phyloP scores from a whole-genome alignment of 2,329 filamentous ascomycete genomes.

The Beauveria scarabaeidicola region DNA sequence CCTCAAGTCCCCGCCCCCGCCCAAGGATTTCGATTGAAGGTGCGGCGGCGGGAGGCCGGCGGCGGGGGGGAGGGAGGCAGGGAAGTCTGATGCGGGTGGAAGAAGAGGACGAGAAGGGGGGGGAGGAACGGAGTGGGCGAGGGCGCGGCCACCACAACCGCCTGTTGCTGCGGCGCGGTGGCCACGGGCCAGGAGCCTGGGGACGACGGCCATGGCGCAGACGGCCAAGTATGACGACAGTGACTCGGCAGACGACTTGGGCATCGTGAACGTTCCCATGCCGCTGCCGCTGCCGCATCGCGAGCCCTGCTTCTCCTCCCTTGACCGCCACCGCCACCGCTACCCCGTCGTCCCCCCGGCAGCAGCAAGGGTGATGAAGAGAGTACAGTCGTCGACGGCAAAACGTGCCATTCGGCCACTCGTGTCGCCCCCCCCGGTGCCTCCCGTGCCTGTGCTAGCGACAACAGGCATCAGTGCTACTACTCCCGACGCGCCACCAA shows the following conservation, averaged over 20 bases:
- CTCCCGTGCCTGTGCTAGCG: constrained; percentile 14
- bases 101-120: not conserved
- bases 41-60: constrained; percentile 33
- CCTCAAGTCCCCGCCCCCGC: constrained; percentile 32
- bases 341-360: constrained; percentile 18
- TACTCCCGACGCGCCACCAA: not conserved
- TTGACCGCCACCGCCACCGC: not conserved
- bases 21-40: constrained; percentile 45
- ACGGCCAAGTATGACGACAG: constrained; percentile 24
- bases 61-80: constrained; percentile 13
- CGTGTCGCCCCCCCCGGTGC: constrained; percentile 21
- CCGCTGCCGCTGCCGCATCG: constrained; percentile 12
- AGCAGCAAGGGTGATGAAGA: constrained; percentile 15
- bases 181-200: constrained; percentile 25
- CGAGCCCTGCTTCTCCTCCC: constrained; percentile 19
- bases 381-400: constrained; percentile 5
- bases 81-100: not conserved
- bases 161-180: not conserved
- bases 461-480: not conserved
- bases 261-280: constrained; percentile 16
- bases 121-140: not conserved
- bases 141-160: not conserved
- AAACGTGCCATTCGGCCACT: constrained; percentile 16
- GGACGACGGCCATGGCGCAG: constrained; percentile 28
- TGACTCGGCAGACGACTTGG: constrained; percentile 22